phyloP scores from a whole-genome alignment of 371 early-diverging fungal genomes.

The Circinella umbellata region DNA sequence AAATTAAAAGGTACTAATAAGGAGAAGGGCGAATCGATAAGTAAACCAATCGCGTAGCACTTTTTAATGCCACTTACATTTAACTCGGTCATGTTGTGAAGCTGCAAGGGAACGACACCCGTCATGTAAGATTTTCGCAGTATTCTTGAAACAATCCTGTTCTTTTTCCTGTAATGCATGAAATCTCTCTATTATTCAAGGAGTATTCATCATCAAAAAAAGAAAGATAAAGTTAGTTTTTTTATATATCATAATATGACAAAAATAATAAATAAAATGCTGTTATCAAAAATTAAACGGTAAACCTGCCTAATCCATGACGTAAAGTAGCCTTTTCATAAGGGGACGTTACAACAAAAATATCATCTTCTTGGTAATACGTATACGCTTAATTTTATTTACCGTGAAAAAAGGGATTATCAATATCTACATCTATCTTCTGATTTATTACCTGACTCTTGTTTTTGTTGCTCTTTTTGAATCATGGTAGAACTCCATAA shows the following conservation, averaged over 20 bases:
- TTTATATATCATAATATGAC: neutral
- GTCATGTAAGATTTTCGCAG: constrained; percentile 8
- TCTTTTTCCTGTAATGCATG: constrained; percentile 14
- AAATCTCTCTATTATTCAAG: constrained; percentile 10
- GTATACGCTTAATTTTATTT: no score
- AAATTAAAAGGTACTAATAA: neutral
- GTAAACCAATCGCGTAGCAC: neutral
- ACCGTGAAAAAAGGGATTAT: no score
- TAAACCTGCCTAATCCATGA: neutral
- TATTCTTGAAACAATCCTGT: constrained; percentile 18
- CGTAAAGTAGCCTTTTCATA: neutral
- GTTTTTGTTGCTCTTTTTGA: neutral
- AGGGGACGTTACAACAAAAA: neutral
- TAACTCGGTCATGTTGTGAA: constrained; percentile 15
- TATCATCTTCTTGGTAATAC: neutral
- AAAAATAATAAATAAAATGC: neutral
- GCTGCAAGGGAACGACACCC: constrained; percentile 19
- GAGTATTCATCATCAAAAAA: neutral
- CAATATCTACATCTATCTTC: no score
- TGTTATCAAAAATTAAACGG: neutral
- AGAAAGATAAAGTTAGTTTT: no score
- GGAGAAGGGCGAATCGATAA: neutral
- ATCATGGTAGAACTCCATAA: neutral
- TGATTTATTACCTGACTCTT: neutral
- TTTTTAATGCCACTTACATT: constrained; percentile 8